phyloP scores from a whole-genome alignment of 441 rosid genomes.

The Daphne laureola region DNA sequence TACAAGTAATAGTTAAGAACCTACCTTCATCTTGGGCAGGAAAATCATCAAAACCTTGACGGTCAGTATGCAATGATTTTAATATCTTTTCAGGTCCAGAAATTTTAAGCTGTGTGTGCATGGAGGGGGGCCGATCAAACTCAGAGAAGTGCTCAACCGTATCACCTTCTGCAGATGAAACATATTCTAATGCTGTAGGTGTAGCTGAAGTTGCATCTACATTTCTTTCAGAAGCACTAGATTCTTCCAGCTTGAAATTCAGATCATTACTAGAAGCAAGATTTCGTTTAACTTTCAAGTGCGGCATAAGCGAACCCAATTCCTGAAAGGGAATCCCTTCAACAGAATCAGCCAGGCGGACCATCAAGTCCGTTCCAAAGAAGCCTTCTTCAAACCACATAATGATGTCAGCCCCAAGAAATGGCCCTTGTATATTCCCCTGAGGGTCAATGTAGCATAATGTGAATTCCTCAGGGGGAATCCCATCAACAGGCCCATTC shows the following conservation, averaged over 20 bases:
- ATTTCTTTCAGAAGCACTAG: slow-evolving; percentile 28
- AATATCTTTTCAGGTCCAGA: slow-evolving; percentile 35
- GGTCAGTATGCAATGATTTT: slow-evolving; percentile 32
- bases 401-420: slow-evolving; percentile 45
- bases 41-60: slow-evolving; percentile 41
- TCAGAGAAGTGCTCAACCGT: slow-evolving; percentile 19
- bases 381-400: slow-evolving; percentile 60
- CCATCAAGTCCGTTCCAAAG: slow-evolving; percentile 57
- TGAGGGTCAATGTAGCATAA: slow-evolving; percentile 60
- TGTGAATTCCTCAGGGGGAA: slow-evolving; percentile 36
- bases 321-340: slow-evolving; percentile 49
- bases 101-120: slow-evolving; percentile 25
- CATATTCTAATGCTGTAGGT: slow-evolving; percentile 22
- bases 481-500: slow-evolving; percentile 17
- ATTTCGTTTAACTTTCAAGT: slow-evolving; percentile 26
- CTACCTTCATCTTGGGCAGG: slow-evolving; percentile 66
- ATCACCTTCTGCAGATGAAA: slow-evolving; percentile 22
- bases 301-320: slow-evolving; percentile 51
- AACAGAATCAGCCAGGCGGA: slow-evolving; percentile 53
- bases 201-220: slow-evolving; percentile 26
- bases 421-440: slow-evolving; percentile 57
- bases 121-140: slow-evolving; percentile 21
- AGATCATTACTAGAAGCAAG: slow-evolving; percentile 16
- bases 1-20: slow-evolving; percentile 12
- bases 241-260: slow-evolving; percentile 28